Evolutionary conservation across 2,329 filamentous ascomycete genomes (phyloP).

Genomic region (Ramichloridium luteum): DNA sequence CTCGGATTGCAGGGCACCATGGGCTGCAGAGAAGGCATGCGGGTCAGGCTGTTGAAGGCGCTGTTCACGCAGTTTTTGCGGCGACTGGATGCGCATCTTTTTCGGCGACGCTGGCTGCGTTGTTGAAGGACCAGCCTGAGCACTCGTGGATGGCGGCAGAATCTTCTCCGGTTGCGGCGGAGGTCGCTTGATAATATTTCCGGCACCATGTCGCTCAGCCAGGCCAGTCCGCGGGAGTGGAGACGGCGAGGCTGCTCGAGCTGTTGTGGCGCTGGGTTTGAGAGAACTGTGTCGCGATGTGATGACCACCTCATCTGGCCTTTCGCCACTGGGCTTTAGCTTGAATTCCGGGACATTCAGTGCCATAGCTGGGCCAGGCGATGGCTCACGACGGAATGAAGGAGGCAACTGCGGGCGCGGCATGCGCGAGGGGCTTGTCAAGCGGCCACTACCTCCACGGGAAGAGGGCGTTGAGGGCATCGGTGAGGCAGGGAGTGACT

Average conservation of each 20-base stretch:
- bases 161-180: constrained; percentile 37
- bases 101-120: constrained; percentile 4
- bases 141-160: constrained; percentile 6
- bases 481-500: constrained; percentile 26
- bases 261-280: constrained; percentile 30
- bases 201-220: constrained; percentile 36
- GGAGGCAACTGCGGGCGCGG: constrained; percentile 24
- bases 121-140: too few relatives aligned
- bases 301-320: constrained; percentile 18
- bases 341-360: constrained; percentile 14
- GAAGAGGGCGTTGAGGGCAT: constrained; percentile 23
- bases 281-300: constrained; percentile 27
- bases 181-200: constrained; percentile 46
- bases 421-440: constrained; percentile 29
- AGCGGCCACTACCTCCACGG: constrained; percentile 24
- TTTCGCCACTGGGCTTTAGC: constrained; percentile 18
- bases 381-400: constrained; percentile 33
- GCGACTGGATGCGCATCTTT: constrained; percentile 54
- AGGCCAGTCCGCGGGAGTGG: constrained; percentile 38
- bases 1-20: constrained; percentile 59
- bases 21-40: constrained; percentile 56
- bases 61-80: constrained; percentile 62
- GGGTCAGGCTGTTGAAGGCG: constrained; percentile 76
- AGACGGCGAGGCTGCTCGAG: constrained; percentile 29
- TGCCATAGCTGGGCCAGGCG: constrained; percentile 22